Evolutionary conservation across 1,284 basidiomycete genomes (phyloP).

Genomic region (Moesziomyces antarcticus): DNA sequence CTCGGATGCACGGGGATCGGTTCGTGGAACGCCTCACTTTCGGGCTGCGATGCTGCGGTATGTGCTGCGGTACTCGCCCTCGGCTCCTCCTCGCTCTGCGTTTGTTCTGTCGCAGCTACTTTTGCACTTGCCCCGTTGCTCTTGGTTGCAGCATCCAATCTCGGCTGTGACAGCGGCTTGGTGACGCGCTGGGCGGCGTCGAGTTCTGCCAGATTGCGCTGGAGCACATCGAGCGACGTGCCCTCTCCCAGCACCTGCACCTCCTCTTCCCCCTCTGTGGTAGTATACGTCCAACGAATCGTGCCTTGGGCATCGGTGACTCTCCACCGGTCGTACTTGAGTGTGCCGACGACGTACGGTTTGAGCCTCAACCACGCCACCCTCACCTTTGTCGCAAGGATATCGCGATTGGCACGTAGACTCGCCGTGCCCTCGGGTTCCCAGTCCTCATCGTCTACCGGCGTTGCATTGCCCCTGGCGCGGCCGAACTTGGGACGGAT

Average conservation of each 20-base stretch:
- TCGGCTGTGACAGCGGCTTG: neutral
- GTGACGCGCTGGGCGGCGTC: conserved; percentile 21
- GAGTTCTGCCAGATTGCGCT: conserved; percentile 48
- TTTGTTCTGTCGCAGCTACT: neutral
- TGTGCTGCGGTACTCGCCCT: conserved; percentile 12
- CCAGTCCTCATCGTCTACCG: conserved; percentile 46
- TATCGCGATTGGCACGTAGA: conserved; percentile 56
- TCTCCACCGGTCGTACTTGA: conserved; percentile 52
- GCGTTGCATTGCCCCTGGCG: conserved; percentile 10
- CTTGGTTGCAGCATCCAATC: neutral
- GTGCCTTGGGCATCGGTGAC: conserved; percentile 46
- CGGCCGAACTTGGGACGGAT: conserved; percentile 24
- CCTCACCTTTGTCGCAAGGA: conserved; percentile 59
- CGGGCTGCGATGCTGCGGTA: conserved; percentile 14
- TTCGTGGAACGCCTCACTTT: conserved; percentile 26
- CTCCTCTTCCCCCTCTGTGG: conserved; percentile 48
- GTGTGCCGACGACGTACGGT: conserved; percentile 57
- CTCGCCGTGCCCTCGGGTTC: conserved; percentile 39
- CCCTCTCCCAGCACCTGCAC: conserved; percentile 55
- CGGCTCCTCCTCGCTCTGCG: conserved; percentile 13
- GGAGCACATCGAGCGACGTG: conserved; percentile 47
- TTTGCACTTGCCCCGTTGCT: neutral
- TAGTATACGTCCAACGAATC: conserved; percentile 53
- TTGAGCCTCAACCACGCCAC: conserved; percentile 58
- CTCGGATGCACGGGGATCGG: conserved; percentile 42